Base-by-base conservation (phyloP, 495 filamentous ascomycete genomes). In the Daldinia loculata region DNA sequence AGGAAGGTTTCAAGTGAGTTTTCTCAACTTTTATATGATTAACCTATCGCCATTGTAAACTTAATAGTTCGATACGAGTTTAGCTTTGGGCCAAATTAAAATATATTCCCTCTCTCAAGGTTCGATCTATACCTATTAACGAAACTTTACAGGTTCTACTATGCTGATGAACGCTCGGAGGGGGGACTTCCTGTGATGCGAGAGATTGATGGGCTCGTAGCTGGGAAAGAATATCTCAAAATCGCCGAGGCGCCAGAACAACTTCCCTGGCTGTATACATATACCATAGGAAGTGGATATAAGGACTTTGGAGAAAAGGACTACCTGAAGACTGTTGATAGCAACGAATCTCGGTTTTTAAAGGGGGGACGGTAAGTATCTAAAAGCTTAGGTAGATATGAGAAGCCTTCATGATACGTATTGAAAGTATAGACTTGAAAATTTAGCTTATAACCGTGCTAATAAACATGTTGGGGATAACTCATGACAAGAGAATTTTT, bases 261-360 rank as follows among this genome's bases (percentile, higher is more conserved):
- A 14, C 61, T 64, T 11, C 50, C 61, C 6, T 64, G 61, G 61
- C 17, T 64, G n/a, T 64, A 64, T 30, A 64, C 61, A 11, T 64
- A 64, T 27, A 64, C 61, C 1, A 64, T 43, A 26, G 61, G 56
- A 3, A 56, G 24, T 45, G 27, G 61, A 4, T 64, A 64, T 38
- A 64, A 64, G 61, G 61, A 64, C 22, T 64, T 64, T 34, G 61
- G 51, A 2, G 61, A 64, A 27, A 64, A 56, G 15, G 61, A 56
- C 26, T 64, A 64, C 22, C 38, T 64, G 11, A 64, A 64, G 26
- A 64, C 61, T 8, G 61, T 64, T 8, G 61, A 64, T 19, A 64
- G 38, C 17, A 56, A 64, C 27, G 61, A 64, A 27, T 26, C 61
- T 48, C 61, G 39, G 8, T 64, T 64, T 7, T 34, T 64, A 6